Conservation (phyloP, 1,284 basidiomycete genomes). For the Stygiomarasmius scandens region DNA sequence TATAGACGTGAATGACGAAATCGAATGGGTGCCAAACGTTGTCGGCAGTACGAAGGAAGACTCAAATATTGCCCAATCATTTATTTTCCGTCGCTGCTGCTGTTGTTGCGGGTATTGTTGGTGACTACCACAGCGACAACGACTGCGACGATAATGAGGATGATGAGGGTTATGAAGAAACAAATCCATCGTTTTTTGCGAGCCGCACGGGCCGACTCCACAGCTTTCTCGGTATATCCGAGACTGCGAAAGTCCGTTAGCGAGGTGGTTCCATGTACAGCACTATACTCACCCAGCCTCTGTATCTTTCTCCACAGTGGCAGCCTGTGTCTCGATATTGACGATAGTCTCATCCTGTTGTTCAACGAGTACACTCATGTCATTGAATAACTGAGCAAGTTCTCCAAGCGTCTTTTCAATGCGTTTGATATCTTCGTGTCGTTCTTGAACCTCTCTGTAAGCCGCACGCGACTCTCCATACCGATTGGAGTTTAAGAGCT, state of each 20-base stretch:
- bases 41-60: not conserved
- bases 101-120: conserved; percentile 31
- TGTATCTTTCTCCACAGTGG: conserved; percentile 75
- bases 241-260: conserved; percentile 48
- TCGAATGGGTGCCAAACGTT: not conserved
- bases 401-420: conserved; percentile 94
- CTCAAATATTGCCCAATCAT: not conserved
- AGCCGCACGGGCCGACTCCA: conserved; percentile 84
- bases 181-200: conserved; percentile 95
- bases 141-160: conserved; percentile 67
- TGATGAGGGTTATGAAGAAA: conserved; percentile 70
- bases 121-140: conserved; percentile 60
- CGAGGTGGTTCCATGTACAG: conserved; percentile 2
- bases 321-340: conserved; percentile 77
- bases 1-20: not conserved
- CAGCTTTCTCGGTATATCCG: conserved; percentile 83
- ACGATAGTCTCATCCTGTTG: conserved; percentile 90
- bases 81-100: conserved; percentile 25
- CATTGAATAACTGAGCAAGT: conserved; percentile 94
- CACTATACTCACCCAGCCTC: conserved; percentile 71
- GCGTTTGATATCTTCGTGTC: conserved; percentile 93
- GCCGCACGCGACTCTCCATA: conserved; percentile 90
- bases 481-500: conserved; percentile 90
- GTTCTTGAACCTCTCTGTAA: conserved; percentile 94
- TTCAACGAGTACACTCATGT: conserved; percentile 91